Percentiles rank a stretch among this genome's conserved stretches.
Evolutionary conservation across 768 basidiomycete genomes (phyloP).

Genomic region (Rhizopogon sp.): DNA sequence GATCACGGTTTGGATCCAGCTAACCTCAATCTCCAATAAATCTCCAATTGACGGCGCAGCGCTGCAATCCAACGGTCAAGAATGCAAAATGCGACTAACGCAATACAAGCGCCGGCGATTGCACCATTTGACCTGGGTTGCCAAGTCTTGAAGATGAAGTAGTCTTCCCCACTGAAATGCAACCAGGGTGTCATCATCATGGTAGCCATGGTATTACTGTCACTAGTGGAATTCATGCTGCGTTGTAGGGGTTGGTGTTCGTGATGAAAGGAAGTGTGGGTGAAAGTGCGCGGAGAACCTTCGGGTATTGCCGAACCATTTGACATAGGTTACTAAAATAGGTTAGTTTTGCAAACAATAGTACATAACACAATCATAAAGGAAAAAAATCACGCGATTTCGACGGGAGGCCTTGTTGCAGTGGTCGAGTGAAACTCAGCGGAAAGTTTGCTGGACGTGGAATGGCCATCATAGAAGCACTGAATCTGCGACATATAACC

Average conservation of each 20-base stretch:
- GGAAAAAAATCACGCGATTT: no score
- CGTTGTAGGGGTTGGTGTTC: no score
- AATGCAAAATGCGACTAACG: constrained; percentile 60
- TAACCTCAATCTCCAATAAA: constrained; percentile 58
- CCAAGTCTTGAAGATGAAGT: constrained; percentile 65
- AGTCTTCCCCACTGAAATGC: constrained; percentile 63
- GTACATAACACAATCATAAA: no score
- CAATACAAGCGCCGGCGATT: constrained; percentile 71
- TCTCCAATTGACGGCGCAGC: constrained; percentile 45
- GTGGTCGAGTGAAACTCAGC: not conserved
- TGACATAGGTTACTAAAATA: not conserved
- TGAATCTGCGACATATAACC: not conserved
- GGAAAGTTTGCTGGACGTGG: not conserved
- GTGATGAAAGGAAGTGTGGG: no score
- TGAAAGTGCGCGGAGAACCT: not conserved
- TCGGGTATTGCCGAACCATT: not conserved
- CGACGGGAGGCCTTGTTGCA: no score
- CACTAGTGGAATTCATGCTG: constrained; percentile 9
- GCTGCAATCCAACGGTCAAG: constrained; percentile 68
- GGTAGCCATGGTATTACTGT: constrained; percentile 7
- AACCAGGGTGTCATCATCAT: constrained; percentile 61
- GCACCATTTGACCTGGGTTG: constrained; percentile 63
- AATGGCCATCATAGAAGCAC: not conserved
- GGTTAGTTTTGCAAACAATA: not conserved
- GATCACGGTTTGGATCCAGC: not conserved